Evolutionary conservation across 2,329 filamentous ascomycete genomes (phyloP).

Genomic region (Pseudocercospora vitis): DNA sequence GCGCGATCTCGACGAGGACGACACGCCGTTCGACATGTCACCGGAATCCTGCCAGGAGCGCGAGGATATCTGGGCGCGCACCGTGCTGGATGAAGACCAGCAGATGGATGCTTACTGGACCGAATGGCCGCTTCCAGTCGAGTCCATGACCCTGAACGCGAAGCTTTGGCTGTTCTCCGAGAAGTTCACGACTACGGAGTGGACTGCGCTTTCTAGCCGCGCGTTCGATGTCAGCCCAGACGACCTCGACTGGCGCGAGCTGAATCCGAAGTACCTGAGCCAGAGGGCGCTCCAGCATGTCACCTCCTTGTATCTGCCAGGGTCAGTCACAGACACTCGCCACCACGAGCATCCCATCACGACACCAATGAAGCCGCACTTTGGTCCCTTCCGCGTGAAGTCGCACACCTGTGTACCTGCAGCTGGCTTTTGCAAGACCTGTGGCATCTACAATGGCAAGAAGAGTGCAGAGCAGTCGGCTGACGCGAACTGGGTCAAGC

Average conservation of each 20-base stretch:
- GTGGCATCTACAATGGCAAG: slow-evolving; percentile 11
- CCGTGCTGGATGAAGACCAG: slow-evolving; percentile 14
- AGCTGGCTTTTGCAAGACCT: slow-evolving; percentile 11
- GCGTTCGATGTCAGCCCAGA: not conserved
- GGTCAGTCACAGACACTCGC: slow-evolving; percentile 10
- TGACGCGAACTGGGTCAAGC: not conserved
- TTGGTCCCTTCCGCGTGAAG: slow-evolving; percentile 11
- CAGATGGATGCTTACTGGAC: slow-evolving; percentile 16
- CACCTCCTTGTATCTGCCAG: slow-evolving; percentile 1
- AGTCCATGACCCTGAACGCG: slow-evolving; percentile 3
- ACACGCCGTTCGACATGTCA: slow-evolving; percentile 16
- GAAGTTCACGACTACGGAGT: not conserved
- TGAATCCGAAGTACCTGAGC: slow-evolving; percentile 20
- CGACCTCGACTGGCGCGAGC: slow-evolving; percentile 16
- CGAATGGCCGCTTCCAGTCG: slow-evolving; percentile 7
- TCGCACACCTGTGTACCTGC: slow-evolving; percentile 7
- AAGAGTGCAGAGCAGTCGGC: not conserved
- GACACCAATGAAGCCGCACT: not conserved
- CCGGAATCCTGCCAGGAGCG: slow-evolving; percentile 18
- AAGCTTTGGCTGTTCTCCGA: slow-evolving; percentile 1
- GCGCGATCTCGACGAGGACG: slow-evolving; percentile 12
- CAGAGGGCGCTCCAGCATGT: slow-evolving; percentile 10
- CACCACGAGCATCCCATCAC: not conserved
- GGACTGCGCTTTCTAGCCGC: not conserved
- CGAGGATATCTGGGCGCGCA: slow-evolving; percentile 16